Evolutionary conservation across 805 yeast genomes (phyloP).

Genomic region (Aciculoconidium aculeatum): DNA sequence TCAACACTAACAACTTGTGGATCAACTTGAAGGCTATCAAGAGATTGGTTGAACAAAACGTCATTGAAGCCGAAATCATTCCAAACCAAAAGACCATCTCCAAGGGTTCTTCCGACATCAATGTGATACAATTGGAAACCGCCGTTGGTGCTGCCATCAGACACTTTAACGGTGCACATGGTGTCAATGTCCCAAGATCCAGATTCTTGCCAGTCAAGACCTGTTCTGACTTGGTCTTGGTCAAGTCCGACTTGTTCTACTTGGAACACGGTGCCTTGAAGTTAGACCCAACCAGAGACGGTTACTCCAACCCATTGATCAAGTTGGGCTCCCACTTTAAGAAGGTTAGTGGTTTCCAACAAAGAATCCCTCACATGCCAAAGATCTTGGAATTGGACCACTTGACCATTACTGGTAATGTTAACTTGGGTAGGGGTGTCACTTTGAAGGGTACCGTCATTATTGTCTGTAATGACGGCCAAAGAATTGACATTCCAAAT

Average conservation of each 20-base stretch:
- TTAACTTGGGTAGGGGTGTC: slow-evolving; percentile 81
- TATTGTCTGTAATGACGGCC: slow-evolving; percentile 95
- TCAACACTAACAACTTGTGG: slow-evolving; percentile 98
- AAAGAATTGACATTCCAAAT: slow-evolving; percentile 94
- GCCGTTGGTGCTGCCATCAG: slow-evolving; percentile 99
- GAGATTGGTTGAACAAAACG: slow-evolving; percentile 78
- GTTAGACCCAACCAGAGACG: slow-evolving; percentile 79
- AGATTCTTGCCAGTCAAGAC: slow-evolving; percentile 98
- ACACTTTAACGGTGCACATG: slow-evolving; percentile 91
- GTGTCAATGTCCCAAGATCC: slow-evolving; percentile 97
- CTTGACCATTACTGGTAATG: slow-evolving; percentile 96
- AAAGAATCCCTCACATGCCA: slow-evolving; percentile 92
- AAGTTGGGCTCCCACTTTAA: slow-evolving; percentile 96
- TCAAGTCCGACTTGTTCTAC: slow-evolving; percentile 88
- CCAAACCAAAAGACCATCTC: slow-evolving; percentile 87
- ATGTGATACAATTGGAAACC: slow-evolving; percentile 93
- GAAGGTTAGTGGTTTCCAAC: slow-evolving; percentile 86
- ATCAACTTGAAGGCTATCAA: slow-evolving; percentile 91
- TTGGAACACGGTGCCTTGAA: slow-evolving; percentile 88
- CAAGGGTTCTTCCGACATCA: slow-evolving; percentile 69
- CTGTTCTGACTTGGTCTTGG: slow-evolving; percentile 88
- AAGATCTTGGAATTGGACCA: slow-evolving; percentile 94
- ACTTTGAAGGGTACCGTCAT: slow-evolving; percentile 95
- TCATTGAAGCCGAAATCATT: slow-evolving; percentile 86
- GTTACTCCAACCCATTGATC: slow-evolving; percentile 88